Evolutionary conservation across 352 stramenopile genomes (phyloP).

Genomic region (Phytophthora cryptogea): DNA sequence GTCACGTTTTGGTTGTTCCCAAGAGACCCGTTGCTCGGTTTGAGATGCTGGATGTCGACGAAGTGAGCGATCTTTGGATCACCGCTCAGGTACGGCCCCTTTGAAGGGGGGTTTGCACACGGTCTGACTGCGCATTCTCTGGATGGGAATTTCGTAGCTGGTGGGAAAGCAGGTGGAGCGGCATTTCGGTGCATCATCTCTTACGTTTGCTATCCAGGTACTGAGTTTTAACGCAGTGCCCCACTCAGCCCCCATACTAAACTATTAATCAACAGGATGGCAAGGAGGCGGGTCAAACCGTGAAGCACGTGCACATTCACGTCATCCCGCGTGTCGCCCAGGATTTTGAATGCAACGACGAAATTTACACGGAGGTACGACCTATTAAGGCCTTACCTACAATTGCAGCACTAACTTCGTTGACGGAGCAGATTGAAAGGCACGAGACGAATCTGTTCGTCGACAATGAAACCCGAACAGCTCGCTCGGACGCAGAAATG

Average conservation of each 20-base stretch:
- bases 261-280: slow-evolving; percentile 70
- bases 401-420: background rate
- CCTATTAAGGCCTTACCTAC: no score
- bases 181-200: slow-evolving; percentile 71
- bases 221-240: background rate
- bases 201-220: slow-evolving; percentile 93
- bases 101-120: background rate
- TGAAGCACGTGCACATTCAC: slow-evolving; percentile 95
- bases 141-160: slow-evolving; percentile 24
- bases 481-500: slow-evolving; percentile 85
- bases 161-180: slow-evolving; percentile 77
- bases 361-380: slow-evolving; percentile 91
- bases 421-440: slow-evolving; percentile 53
- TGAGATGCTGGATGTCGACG: slow-evolving; percentile 74
- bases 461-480: slow-evolving; percentile 74
- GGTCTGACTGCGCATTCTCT: background rate
- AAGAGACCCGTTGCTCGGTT: slow-evolving; percentile 78
- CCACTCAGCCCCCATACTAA: background rate
- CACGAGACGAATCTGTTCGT: slow-evolving; percentile 54
- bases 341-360: slow-evolving; percentile 92
- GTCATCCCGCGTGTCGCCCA: slow-evolving; percentile 77
- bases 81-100: slow-evolving; percentile 63
- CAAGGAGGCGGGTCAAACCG: slow-evolving; percentile 85
- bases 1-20: slow-evolving; percentile 91
- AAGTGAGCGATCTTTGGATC: slow-evolving; percentile 91